These are phyloP conservation scores for Salix caprea DNA, from an alignment of 345 rosid genomes.

Conservation along the genomic window DNA sequence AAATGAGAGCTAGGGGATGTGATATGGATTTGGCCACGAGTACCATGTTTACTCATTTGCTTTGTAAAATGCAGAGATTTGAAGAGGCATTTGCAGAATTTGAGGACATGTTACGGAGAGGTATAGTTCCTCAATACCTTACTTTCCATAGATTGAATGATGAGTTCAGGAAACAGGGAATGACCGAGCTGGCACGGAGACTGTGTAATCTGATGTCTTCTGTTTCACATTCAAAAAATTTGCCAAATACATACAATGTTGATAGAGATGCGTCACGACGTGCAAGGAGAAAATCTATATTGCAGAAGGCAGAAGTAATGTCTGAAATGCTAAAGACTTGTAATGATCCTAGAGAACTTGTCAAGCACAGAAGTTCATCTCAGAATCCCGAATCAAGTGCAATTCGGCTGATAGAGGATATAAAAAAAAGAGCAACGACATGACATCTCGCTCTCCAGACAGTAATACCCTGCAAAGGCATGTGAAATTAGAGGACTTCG, in stretches of 20 bases:
- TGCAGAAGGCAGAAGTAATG: conserved; percentile 79
- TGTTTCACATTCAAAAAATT: conserved; percentile 55
- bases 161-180: conserved; percentile 54
- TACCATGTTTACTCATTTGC: conserved; percentile 68
- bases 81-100: conserved; percentile 71
- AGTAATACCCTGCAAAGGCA: background rate
- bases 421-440: conserved; percentile 1
- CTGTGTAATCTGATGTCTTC: conserved; percentile 55
- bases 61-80: conserved; percentile 53
- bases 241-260: conserved; percentile 42
- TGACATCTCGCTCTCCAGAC: background rate
- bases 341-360: conserved; percentile 53
- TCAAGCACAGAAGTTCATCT: conserved; percentile 10
- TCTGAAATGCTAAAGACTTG: conserved; percentile 54
- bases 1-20: conserved; percentile 65
- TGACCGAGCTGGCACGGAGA: conserved; percentile 50
- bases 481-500: background rate
- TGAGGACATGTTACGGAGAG: conserved; percentile 62
- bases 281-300: conserved; percentile 46
- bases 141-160: conserved; percentile 62
- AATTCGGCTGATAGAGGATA: conserved; percentile 10
- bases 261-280: conserved; percentile 26
- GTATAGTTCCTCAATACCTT: conserved; percentile 64
- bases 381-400: conserved; percentile 17
- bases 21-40: conserved; percentile 62